Evolutionary conservation across 2,329 filamentous ascomycete genomes (phyloP).

Genomic region (Mycosphaerella sp.): DNA sequence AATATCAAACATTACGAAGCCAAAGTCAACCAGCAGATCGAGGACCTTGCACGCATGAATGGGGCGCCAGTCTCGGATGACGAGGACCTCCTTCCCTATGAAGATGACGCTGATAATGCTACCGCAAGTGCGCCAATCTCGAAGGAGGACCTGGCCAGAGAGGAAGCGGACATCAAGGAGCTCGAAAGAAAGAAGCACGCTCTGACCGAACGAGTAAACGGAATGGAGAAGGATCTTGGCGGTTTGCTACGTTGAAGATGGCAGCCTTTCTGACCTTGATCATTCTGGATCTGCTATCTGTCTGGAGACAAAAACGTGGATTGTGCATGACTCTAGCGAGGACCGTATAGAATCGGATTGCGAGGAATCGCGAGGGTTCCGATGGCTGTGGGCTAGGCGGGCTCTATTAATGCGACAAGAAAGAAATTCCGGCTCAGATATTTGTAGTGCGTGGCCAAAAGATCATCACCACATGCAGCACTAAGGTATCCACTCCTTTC

Average conservation of each 20-base stretch:
- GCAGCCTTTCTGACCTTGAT: background rate
- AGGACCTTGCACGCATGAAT: constrained; percentile 68
- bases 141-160: constrained; percentile 61
- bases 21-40: constrained; percentile 68
- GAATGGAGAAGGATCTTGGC: constrained; percentile 63
- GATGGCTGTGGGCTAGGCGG: background rate
- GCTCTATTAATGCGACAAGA: background rate
- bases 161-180: constrained; percentile 63
- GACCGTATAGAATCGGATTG: too few species aligned
- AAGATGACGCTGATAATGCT: constrained; percentile 43
- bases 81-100: constrained; percentile 40
- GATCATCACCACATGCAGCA: too few species aligned
- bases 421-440: too few species aligned
- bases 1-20: constrained; percentile 77
- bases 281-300: background rate
- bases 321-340: background rate
- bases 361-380: too few species aligned
- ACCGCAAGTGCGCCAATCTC: constrained; percentile 47
- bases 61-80: constrained; percentile 35
- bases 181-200: constrained; percentile 58
- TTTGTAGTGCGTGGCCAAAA: too few species aligned
- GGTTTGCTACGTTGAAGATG: constrained; percentile 47
- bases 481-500: too few species aligned
- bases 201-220: constrained; percentile 58
- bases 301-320: background rate